A percentile compares a stretch with the other conserved stretches of the same genome.
Evolutionary conservation across 1,284 basidiomycete genomes (phyloP).

Genomic region (Sporisorium reilianum): DNA sequence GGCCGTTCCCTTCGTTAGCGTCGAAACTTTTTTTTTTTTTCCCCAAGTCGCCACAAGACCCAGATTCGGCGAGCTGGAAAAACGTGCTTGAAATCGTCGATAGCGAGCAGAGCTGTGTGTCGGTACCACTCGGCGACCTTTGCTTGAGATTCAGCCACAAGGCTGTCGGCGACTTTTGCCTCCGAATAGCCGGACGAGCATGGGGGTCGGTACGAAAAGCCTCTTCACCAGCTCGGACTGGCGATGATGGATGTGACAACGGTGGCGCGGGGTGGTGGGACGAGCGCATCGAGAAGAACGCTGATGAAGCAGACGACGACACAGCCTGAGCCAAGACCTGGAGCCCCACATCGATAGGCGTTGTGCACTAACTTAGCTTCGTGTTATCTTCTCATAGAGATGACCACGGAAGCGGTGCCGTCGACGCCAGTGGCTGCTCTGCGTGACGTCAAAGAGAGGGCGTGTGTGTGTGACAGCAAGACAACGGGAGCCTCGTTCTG

Average conservation of each 20-base stretch:
- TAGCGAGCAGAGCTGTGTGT: slow-evolving; percentile 1
- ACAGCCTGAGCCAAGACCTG: background rate
- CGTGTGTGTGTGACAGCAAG: background rate
- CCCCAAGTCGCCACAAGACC: background rate
- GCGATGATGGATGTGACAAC: background rate
- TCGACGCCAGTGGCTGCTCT: background rate
- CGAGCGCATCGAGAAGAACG: background rate
- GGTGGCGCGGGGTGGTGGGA: background rate
- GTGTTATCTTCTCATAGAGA: background rate
- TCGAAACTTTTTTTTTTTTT: slow-evolving; percentile 2
- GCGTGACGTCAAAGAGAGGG: background rate
- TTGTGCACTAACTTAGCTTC: background rate
- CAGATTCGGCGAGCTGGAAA: too few species aligned
- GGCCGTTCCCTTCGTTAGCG: background rate
- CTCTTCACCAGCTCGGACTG: background rate
- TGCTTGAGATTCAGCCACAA: background rate
- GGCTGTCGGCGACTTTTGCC: slow-evolving; percentile 6
- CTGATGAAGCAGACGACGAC: background rate
- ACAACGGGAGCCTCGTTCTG: too few species aligned
- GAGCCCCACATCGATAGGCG: background rate
- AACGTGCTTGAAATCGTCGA: background rate
- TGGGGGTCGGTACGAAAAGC: background rate
- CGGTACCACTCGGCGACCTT: background rate
- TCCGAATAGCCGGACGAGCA: slow-evolving; percentile 4
- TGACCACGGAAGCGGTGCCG: background rate